phyloP scores from a whole-genome alignment of 2,329 filamentous ascomycete genomes.

The Penicillium sp. region DNA sequence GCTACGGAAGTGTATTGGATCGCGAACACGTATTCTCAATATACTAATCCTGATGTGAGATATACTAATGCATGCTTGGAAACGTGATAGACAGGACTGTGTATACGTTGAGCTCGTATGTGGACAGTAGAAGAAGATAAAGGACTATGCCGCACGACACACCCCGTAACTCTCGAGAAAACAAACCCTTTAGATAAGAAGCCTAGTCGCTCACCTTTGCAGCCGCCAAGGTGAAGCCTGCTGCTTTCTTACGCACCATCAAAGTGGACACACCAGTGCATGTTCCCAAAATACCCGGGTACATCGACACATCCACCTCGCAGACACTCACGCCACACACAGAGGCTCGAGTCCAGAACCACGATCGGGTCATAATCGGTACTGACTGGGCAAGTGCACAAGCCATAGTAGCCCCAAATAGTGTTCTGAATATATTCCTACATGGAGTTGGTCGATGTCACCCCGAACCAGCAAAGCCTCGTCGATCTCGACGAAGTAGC shows the following conservation, averaged over 20 bases:
- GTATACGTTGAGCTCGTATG: too few species aligned
- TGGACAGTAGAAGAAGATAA: too few species aligned
- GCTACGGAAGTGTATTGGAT: too few species aligned
- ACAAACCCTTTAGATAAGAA: too few species aligned
- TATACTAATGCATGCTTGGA: too few species aligned
- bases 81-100: too few species aligned
- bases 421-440: conserved; percentile 50
- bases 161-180: too few species aligned
- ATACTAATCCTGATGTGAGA: too few species aligned
- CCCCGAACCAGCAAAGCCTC: conserved; percentile 45
- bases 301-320: conserved; percentile 62
- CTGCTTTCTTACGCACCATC: conserved; percentile 61
- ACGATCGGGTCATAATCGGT: conserved; percentile 53
- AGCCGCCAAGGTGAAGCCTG: conserved; percentile 40
- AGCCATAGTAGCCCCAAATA: conserved; percentile 59
- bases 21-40: too few species aligned
- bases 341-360: conserved; percentile 57
- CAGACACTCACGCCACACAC: conserved; percentile 58
- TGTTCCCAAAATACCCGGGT: conserved; percentile 55
- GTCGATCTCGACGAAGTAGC: conserved; percentile 40
- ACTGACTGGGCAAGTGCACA: conserved; percentile 56
- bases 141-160: too few species aligned
- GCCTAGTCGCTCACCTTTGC: too few species aligned
- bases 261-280: conserved; percentile 54
- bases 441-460: conserved; percentile 43